These are phyloP conservation scores for Helianthus annuus DNA, from an alignment of 129 eudicot species.

Conservation along the genomic window DNA sequence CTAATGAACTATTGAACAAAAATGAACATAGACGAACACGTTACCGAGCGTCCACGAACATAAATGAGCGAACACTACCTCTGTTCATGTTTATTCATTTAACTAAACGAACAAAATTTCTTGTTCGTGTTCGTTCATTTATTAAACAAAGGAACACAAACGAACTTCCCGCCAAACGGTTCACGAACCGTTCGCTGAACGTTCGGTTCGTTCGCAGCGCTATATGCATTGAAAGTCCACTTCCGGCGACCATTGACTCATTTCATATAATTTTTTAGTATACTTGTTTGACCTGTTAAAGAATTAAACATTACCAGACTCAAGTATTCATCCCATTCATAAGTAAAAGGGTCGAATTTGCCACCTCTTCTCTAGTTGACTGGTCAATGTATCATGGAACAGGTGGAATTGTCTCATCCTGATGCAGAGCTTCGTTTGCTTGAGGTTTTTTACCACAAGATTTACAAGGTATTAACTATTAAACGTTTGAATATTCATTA, in stretches of 20 bases:
- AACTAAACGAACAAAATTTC: too few species aligned
- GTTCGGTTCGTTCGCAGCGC: too few species aligned
- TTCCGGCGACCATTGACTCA: not conserved
- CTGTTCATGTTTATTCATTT: too few species aligned
- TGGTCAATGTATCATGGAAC: conserved; percentile 17
- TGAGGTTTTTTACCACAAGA: conserved; percentile 87
- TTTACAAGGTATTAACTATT: conserved; percentile 65
- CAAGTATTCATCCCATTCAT: not conserved
- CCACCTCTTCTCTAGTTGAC: not conserved
- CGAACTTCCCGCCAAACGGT: too few species aligned
- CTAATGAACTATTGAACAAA: too few species aligned
- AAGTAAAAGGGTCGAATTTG: not conserved
- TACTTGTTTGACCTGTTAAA: not conserved
- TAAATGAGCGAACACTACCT: too few species aligned
- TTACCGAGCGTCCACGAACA: too few species aligned
- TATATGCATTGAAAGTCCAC: too few species aligned
- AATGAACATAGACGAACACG: too few species aligned
- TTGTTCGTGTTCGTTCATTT: too few species aligned
- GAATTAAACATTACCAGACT: not conserved
- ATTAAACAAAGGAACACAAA: too few species aligned
- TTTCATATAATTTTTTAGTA: not conserved
- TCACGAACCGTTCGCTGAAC: too few species aligned
- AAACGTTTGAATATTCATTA: not conserved
- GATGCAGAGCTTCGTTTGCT: conserved; percentile 82
- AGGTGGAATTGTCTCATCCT: conserved; percentile 83